phyloP scores from a whole-genome alignment of 2,329 filamentous ascomycete species.

The Penicillium sp. region DNA sequence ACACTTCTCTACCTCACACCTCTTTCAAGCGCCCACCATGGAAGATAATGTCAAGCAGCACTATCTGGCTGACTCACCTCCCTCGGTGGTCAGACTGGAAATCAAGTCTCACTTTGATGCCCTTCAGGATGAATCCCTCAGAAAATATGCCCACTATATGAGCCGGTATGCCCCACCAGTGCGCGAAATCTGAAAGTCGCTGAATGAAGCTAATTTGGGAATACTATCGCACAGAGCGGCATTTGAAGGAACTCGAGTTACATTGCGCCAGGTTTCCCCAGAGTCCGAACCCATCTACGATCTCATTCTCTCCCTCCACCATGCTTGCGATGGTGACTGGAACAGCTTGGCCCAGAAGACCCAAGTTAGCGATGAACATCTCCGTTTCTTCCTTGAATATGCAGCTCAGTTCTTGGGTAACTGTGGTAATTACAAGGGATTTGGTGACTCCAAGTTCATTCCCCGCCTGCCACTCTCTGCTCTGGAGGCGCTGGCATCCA shows the following conservation, averaged over 20 bases:
- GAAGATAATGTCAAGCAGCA: constrained; percentile 53
- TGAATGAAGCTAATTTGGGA: not conserved
- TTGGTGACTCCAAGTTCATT: constrained; percentile 82
- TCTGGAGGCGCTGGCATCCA: constrained; percentile 64
- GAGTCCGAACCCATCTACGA: constrained; percentile 81
- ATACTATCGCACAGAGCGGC: constrained; percentile 59
- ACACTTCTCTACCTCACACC: constrained; percentile 14
- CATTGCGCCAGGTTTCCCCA: constrained; percentile 77
- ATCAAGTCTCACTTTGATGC: constrained; percentile 90
- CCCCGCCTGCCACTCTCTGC: constrained; percentile 66
- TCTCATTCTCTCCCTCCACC: constrained; percentile 73
- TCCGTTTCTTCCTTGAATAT: constrained; percentile 73
- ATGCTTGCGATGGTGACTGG: constrained; percentile 69
- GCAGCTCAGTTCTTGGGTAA: constrained; percentile 78
- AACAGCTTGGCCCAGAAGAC: constrained; percentile 64
- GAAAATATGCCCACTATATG: constrained; percentile 89
- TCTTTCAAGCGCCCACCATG: constrained; percentile 29
- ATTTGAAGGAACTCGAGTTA: constrained; percentile 74
- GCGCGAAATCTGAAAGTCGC: not conserved
- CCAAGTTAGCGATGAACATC: constrained; percentile 62
- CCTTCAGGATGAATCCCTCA: constrained; percentile 60
- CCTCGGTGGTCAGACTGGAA: constrained; percentile 80
- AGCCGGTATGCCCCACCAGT: constrained; percentile 58
- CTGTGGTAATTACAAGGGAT: constrained; percentile 82
- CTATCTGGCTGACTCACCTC: constrained; percentile 88